Evolutionary conservation across 148 eudicot species (phyloP).

Genomic region (Mesembryanthemum crystallinum): DNA sequence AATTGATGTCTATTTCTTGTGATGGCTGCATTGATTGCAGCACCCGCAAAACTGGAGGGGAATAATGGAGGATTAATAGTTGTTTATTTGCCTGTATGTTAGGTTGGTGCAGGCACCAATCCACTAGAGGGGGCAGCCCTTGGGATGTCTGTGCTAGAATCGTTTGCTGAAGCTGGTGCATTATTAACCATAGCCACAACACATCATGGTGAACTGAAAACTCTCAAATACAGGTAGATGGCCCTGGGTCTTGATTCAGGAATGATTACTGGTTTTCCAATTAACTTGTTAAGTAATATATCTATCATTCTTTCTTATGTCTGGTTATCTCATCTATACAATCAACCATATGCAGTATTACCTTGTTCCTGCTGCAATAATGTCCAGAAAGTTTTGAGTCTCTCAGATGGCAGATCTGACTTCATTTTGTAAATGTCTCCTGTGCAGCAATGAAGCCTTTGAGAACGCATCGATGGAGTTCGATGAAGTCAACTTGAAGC

Average conservation of each 20-base stretch:
- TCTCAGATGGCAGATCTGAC: slow-evolving; percentile 1
- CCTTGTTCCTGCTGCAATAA: slow-evolving; percentile 8
- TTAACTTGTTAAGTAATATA: neutral
- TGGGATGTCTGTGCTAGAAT: slow-evolving; percentile 92
- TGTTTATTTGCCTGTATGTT: slow-evolving; percentile 20
- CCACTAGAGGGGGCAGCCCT: slow-evolving; percentile 99
- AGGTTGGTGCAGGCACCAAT: slow-evolving; percentile 99
- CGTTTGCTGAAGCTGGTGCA: slow-evolving; percentile 78
- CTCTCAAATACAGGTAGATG: slow-evolving; percentile 86
- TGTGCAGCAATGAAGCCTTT: slow-evolving; percentile 67
- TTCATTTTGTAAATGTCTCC: slow-evolving; percentile 10
- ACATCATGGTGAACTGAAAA: slow-evolving; percentile 97
- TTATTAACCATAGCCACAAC: slow-evolving; percentile 86
- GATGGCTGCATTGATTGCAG: neutral
- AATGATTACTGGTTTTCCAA: neutral
- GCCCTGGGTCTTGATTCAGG: neutral
- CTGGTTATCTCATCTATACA: neutral
- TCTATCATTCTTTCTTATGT: neutral
- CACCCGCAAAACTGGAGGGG: neutral
- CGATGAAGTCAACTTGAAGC: slow-evolving; percentile 93
- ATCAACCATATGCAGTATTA: neutral
- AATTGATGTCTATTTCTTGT: slow-evolving; percentile 15
- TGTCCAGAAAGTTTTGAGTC: neutral
- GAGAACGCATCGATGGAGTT: slow-evolving; percentile 99
- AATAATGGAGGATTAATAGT: neutral